A percentile compares a stretch with the other conserved stretches of the same genome.
Conservation (phyloP, 306 rosid species). For the Aeschynomene evenia region DNA sequence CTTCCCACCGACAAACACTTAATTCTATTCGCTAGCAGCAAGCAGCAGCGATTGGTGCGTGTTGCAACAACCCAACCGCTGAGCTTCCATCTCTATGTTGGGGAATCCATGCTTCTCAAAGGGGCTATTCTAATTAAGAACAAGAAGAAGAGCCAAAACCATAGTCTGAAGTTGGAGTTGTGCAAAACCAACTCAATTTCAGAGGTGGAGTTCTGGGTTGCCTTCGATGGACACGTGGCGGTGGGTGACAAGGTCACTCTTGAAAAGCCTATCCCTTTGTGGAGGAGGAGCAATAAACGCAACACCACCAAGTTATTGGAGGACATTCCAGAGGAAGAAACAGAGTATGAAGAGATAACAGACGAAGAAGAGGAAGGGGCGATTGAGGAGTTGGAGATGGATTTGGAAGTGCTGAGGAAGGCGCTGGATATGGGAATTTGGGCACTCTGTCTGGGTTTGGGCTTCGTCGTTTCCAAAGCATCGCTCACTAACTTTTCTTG, state of each 20-base stretch:
- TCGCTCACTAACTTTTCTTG: background rate
- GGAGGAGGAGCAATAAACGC: background rate
- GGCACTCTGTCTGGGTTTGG: constrained; percentile 12
- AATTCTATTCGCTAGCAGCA: background rate
- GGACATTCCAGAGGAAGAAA: constrained; percentile 31
- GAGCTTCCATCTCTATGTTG: background rate
- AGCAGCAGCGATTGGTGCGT: background rate
- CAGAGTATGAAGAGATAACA: too few relatives aligned
- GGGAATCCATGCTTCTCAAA: background rate
- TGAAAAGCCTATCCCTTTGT: too few relatives aligned
- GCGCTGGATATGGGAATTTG: constrained; percentile 30
- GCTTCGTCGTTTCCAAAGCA: constrained; percentile 5
- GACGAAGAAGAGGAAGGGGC: constrained; percentile 26
- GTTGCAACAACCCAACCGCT: background rate
- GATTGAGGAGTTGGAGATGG: constrained; percentile 20
- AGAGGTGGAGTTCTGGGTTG: background rate
- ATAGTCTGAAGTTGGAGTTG: background rate
- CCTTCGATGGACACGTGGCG: background rate
- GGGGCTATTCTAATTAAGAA: background rate
- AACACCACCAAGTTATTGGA: background rate
- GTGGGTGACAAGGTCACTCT: background rate
- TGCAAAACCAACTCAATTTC: background rate
- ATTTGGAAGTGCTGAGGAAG: constrained; percentile 20
- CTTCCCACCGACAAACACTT: background rate
- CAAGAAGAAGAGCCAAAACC: background rate